These are phyloP conservation scores for Globisporangium carolinianum DNA, from an alignment of 352 stramenopile genomes.

Conservation along the genomic window DNA sequence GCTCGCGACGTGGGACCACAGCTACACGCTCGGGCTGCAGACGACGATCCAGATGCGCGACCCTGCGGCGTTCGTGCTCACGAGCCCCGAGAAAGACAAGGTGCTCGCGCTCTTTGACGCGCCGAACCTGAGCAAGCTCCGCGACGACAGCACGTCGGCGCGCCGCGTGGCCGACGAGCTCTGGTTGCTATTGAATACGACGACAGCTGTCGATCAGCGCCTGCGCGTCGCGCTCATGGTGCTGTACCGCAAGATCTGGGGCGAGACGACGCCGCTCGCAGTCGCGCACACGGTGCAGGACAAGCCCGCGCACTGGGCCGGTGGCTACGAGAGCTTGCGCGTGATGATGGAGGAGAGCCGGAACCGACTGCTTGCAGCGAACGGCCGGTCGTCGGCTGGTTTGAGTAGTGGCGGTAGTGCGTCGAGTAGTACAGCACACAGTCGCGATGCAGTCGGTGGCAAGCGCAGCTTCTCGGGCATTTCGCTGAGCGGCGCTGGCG, in stretches of 20 bases:
- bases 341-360: slow-evolving; percentile 84
- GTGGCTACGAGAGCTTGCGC: slow-evolving; percentile 74
- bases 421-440: slow-evolving; percentile 7
- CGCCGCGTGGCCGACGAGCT: slow-evolving; percentile 57
- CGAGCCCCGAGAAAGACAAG: slow-evolving; percentile 70
- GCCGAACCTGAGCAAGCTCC: slow-evolving; percentile 56
- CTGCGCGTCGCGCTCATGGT: slow-evolving; percentile 71
- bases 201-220: slow-evolving; percentile 52
- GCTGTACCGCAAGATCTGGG: slow-evolving; percentile 75
- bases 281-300: slow-evolving; percentile 80
- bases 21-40: slow-evolving; percentile 71
- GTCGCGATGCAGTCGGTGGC: slow-evolving; percentile 18
- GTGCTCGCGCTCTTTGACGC: slow-evolving; percentile 50
- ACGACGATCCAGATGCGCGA: slow-evolving; percentile 76
- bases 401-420: not conserved
- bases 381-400: slow-evolving; percentile 1
- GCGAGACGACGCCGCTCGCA: slow-evolving; percentile 71
- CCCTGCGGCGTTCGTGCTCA: slow-evolving; percentile 62
- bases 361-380: slow-evolving; percentile 35
- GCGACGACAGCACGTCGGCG: slow-evolving; percentile 68
- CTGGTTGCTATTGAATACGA: slow-evolving; percentile 73
- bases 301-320: slow-evolving; percentile 68
- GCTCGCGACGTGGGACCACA: slow-evolving; percentile 75
- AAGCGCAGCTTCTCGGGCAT: slow-evolving; percentile 27
- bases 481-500: not conserved